These are phyloP conservation scores for Vaccinium darrowii DNA, from an alignment of 148 eudicot genomes.

Conservation along the genomic window DNA sequence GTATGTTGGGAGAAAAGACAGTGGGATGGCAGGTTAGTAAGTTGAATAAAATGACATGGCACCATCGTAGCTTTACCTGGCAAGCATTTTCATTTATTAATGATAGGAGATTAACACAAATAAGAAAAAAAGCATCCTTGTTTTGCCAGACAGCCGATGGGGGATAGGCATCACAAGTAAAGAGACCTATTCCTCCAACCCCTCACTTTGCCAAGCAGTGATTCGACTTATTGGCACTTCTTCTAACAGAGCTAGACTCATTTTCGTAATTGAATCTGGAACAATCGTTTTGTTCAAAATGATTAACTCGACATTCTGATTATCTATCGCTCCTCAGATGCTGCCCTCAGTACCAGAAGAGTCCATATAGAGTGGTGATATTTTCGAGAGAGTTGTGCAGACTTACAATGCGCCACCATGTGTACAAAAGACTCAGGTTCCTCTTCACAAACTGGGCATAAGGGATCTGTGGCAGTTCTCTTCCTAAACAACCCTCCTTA, in stretches of 20 bases:
- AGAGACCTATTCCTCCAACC: neutral
- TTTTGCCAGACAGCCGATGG: neutral
- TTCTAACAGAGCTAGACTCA: neutral
- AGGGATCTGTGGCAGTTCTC: neutral
- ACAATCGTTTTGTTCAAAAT: neutral
- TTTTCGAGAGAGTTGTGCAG: neutral
- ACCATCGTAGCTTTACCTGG: neutral
- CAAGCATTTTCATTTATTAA: neutral
- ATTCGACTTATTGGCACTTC: neutral
- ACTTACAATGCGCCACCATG: neutral
- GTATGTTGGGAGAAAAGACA: neutral
- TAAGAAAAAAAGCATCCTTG: neutral
- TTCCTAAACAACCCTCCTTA: neutral
- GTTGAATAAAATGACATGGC: neutral
- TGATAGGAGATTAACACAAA: neutral
- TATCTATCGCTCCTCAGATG: neutral
- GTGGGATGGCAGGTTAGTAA: neutral
- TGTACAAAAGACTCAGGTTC: neutral
- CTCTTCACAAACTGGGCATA: neutral
- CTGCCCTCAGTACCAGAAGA: too few relatives aligned
- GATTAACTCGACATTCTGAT: neutral
- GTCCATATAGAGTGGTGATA: neutral
- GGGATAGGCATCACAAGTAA: neutral
- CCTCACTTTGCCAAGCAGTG: neutral
- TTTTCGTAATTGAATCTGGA: neutral